A percentile compares a stretch with the other conserved stretches of the same genome.
phyloP scores from a whole-genome alignment of 208 protist species.

The Endotrypanum monterogeii region DNA sequence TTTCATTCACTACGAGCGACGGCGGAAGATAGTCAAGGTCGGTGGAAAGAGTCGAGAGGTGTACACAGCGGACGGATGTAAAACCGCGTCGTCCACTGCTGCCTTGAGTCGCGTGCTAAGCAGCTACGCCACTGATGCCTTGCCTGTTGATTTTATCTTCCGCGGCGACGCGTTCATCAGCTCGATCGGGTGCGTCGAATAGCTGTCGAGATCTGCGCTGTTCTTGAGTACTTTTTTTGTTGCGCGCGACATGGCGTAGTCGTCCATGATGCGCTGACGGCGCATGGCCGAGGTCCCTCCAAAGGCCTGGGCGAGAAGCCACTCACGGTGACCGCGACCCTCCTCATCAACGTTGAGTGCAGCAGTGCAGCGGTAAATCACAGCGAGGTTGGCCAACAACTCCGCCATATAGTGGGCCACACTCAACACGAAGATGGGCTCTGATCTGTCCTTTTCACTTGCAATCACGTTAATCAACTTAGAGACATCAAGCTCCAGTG shows the following conservation, averaged over 20 bases:
- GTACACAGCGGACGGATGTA: too few species aligned
- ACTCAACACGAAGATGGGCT: slow-evolving; percentile 44
- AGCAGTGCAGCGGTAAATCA: slow-evolving; percentile 72
- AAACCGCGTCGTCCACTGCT: slow-evolving; percentile 6
- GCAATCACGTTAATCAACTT: slow-evolving; percentile 41
- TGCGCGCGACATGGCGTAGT: slow-evolving; percentile 30
- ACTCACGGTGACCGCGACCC: slow-evolving; percentile 57
- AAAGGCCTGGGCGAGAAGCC: slow-evolving; percentile 76
- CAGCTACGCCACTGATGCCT: neutral
- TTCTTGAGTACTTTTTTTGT: slow-evolving; percentile 34
- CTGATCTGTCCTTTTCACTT: slow-evolving; percentile 22
- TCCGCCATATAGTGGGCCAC: slow-evolving; percentile 65
- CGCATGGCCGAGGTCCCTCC: slow-evolving; percentile 49
- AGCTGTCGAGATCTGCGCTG: slow-evolving; percentile 42
- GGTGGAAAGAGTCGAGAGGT: too few species aligned
- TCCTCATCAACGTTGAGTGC: slow-evolving; percentile 58
- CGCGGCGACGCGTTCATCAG: slow-evolving; percentile 64
- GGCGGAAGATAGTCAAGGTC: too few species aligned
- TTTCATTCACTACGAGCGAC: too few species aligned
- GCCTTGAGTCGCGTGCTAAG: neutral
- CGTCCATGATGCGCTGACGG: slow-evolving; percentile 40
- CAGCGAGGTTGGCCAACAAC: slow-evolving; percentile 70
- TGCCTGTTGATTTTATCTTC: slow-evolving; percentile 12
- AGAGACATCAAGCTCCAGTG: slow-evolving; percentile 58
- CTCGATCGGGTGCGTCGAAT: slow-evolving; percentile 74